phyloP scores from a whole-genome alignment of 2,329 filamentous ascomycete species.

The Neospermospora avenae region DNA sequence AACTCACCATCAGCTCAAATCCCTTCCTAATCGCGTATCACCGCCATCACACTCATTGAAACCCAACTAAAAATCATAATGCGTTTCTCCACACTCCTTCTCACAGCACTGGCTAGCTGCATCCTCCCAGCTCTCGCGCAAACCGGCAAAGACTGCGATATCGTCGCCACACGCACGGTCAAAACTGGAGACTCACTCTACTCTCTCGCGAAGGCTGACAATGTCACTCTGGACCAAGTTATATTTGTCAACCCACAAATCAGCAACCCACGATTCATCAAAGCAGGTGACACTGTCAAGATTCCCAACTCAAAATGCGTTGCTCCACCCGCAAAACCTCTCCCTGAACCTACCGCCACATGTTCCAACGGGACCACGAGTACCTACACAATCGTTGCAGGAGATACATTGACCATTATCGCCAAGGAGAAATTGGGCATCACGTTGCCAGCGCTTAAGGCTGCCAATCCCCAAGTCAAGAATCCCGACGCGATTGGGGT shows the following conservation, averaged over 20 bases:
- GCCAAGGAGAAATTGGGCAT: constrained; percentile 21
- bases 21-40: neutral
- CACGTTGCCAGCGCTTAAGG: constrained; percentile 11
- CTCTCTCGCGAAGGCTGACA: constrained; percentile 5
- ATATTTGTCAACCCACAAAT: constrained; percentile 21
- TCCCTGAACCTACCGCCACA: constrained; percentile 12
- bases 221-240: constrained; percentile 17
- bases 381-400: constrained; percentile 8
- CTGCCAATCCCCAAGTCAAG: constrained; percentile 16
- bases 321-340: constrained; percentile 1
- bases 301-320: constrained; percentile 16
- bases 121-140: neutral
- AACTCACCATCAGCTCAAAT: neutral
- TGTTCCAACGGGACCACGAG: constrained; percentile 12
- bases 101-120: neutral
- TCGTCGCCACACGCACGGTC: constrained; percentile 13
- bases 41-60: neutral
- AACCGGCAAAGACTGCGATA: constrained; percentile 16
- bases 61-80: neutral
- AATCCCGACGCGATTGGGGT: constrained; percentile 11
- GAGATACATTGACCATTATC: constrained; percentile 19
- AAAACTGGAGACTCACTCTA: constrained; percentile 15
- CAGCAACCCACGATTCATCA: constrained; percentile 12
- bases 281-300: constrained; percentile 14
- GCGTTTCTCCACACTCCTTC: neutral